These are phyloP conservation scores for Musa balbisiana DNA, from an alignment of 202 grass and related monocot species.

Conservation along the genomic window DNA sequence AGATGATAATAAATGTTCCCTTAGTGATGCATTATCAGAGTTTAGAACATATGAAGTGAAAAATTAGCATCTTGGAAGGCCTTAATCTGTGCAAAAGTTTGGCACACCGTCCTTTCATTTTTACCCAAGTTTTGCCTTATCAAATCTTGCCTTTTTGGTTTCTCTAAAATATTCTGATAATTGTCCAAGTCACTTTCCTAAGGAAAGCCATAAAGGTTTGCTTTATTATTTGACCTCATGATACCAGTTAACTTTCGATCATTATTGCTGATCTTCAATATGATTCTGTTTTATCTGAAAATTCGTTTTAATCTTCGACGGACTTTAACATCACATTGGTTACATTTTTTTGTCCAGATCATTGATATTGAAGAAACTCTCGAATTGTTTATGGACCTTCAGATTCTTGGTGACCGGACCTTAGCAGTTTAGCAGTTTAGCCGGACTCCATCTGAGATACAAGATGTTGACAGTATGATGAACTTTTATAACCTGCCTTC, in stretches of 20 bases:
- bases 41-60: too few relatives aligned
- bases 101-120: background rate
- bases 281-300: background rate
- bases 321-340: background rate
- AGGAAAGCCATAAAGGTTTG: too few relatives aligned
- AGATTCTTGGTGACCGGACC: conserved; percentile 72
- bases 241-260: background rate
- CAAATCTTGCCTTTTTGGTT: background rate
- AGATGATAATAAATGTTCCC: too few relatives aligned
- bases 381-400: conserved; percentile 90
- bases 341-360: conserved; percentile 33
- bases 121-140: background rate
- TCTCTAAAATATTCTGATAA: background rate
- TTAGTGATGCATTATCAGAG: too few relatives aligned
- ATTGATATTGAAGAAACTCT: conserved; percentile 72
- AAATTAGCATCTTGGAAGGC: background rate
- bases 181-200: background rate
- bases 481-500: conserved; percentile 21
- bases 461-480: too few relatives aligned
- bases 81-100: background rate
- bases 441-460: too few relatives aligned
- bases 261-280: background rate
- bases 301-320: background rate
- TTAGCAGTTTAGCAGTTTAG: too few relatives aligned
- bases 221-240: background rate